These are phyloP conservation scores for Botrytis fragariae DNA, from an alignment of 2,329 filamentous ascomycete species.

Conservation along the genomic window DNA sequence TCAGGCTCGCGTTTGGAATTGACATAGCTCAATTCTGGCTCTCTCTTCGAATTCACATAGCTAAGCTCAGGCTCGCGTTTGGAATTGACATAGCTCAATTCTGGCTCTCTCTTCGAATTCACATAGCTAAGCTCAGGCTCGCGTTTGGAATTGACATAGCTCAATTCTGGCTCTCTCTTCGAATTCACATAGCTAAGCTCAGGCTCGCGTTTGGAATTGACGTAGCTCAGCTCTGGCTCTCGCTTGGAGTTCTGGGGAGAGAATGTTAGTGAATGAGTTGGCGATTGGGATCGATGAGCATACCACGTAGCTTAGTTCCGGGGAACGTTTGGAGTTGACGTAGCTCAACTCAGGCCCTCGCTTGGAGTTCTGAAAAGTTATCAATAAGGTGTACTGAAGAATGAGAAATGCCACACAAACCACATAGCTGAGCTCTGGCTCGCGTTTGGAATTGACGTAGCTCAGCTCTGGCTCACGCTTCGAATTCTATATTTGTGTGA, in stretches of 20 bases:
- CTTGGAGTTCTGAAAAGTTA: neutral
- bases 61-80: accelerated
- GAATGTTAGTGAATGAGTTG: neutral
- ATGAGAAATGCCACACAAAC: neutral
- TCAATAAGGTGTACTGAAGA: neutral
- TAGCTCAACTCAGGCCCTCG: neutral
- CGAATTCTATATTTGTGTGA: neutral
- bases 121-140: neutral
- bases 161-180: neutral
- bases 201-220: neutral
- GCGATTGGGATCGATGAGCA: neutral
- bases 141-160: neutral
- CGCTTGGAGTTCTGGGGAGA: neutral
- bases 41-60: neutral
- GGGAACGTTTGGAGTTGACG: neutral
- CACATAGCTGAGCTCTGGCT: neutral
- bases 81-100: neutral
- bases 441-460: neutral
- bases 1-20: neutral
- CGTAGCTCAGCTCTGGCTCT: neutral
- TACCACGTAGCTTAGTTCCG: neutral
- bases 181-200: neutral
- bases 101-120: neutral
- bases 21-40: neutral
- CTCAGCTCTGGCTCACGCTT: neutral